These are phyloP conservation scores for Cryptosporidium andersoni DNA, from an alignment of 169 alveolate species.

Conservation along the genomic window DNA sequence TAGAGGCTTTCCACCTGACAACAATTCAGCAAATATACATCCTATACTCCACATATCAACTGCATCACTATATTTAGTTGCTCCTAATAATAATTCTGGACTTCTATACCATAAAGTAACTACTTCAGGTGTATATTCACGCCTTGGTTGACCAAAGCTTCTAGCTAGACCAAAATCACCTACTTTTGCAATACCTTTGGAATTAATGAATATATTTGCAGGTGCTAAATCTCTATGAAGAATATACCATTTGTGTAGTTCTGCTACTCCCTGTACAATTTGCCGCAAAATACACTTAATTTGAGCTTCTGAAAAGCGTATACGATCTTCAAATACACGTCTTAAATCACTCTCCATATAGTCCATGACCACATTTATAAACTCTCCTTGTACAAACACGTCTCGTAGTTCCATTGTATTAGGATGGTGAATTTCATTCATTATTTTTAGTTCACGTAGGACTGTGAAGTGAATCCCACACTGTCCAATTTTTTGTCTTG, in stretches of 20 bases:
- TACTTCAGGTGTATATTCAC: conserved; percentile 85
- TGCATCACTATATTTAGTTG: conserved; percentile 87
- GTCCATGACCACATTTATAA: conserved; percentile 92
- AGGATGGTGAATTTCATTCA: conserved; percentile 88
- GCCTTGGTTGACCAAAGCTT: conserved; percentile 85
- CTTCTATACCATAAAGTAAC: conserved; percentile 95
- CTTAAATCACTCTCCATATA: conserved; percentile 95
- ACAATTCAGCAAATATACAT: conserved; percentile 91
- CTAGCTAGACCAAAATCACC: conserved; percentile 92
- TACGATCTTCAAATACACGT: conserved; percentile 87
- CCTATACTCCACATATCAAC: conserved; percentile 95
- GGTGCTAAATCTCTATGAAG: conserved; percentile 87
- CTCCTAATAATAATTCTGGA: conserved; percentile 93
- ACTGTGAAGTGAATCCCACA: conserved; percentile 90
- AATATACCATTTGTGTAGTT: conserved; percentile 79
- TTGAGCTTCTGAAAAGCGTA: conserved; percentile 90
- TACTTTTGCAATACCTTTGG: conserved; percentile 84
- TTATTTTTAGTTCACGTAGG: conserved; percentile 90
- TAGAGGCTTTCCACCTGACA: conserved; percentile 84
- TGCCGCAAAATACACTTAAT: conserved; percentile 87
- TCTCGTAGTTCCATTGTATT: conserved; percentile 88
- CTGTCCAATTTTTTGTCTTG: conserved; percentile 78
- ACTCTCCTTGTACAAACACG: conserved; percentile 85
- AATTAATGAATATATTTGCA: conserved; percentile 85
- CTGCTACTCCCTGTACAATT: conserved; percentile 79